Evolutionary conservation across 2,329 filamentous ascomycete genomes (phyloP).

Genomic region (Graphilbum sp.): DNA sequence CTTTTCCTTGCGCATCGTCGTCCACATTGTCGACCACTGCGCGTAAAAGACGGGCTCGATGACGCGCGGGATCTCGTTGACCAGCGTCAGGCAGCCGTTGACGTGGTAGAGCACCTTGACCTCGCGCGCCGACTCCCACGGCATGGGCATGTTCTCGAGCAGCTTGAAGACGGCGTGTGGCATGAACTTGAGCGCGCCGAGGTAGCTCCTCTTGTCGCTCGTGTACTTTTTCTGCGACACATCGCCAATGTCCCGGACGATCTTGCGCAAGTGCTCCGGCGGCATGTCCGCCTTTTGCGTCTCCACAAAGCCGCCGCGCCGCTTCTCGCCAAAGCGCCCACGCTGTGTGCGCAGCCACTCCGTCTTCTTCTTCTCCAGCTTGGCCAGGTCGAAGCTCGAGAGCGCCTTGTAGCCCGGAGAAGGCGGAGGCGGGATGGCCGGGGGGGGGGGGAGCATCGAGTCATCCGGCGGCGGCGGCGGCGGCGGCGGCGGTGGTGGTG

Average conservation of each 20-base stretch:
- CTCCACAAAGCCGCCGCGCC: conserved; percentile 90
- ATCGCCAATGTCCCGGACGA: conserved; percentile 95
- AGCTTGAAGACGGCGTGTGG: conserved; percentile 95
- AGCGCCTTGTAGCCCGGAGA: conserved; percentile 74
- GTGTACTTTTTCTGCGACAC: conserved; percentile 99
- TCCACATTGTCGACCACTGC: conserved; percentile 99
- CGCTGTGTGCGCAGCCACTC: conserved; percentile 90
- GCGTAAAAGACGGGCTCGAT: conserved; percentile 97
- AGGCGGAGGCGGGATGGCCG: conserved; percentile 46
- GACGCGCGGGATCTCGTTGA: conserved; percentile 91
- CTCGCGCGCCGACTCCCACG: conserved; percentile 90
- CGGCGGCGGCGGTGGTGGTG: conserved; percentile 29
- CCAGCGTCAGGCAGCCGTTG: conserved; percentile 89
- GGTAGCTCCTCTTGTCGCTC: conserved; percentile 93
- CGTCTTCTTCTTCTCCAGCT: conserved; percentile 97
- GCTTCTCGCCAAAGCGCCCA: conserved; percentile 90
- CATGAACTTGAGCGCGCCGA: conserved; percentile 98
- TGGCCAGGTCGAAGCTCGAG: conserved; percentile 69
- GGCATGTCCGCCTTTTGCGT: conserved; percentile 98
- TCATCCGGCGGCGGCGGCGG: conserved; percentile 29
- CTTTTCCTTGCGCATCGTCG: conserved; percentile 95
- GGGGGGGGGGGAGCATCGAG: conserved; percentile 36
- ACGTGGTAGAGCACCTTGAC: conserved; percentile 98
- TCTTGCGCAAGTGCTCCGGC: conserved; percentile 93
- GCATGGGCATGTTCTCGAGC: conserved; percentile 99